Evolutionary conservation across 768 basidiomycete genomes (phyloP).

Genomic region (Fomitopsis serialis): DNA sequence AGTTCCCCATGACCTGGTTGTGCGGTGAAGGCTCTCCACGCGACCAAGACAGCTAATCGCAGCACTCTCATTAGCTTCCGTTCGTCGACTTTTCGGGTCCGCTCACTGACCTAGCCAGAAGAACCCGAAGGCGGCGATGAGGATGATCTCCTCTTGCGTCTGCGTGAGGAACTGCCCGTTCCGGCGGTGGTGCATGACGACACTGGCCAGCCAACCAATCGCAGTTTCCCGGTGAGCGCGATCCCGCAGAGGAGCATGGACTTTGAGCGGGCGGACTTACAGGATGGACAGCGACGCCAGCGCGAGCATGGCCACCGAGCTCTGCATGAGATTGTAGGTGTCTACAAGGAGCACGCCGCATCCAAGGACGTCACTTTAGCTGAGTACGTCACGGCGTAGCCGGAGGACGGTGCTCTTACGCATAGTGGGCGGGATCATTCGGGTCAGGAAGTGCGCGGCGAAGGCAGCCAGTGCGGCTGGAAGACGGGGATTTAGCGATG

Average conservation of each 20-base stretch:
- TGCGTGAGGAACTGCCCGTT: slow-evolving; percentile 59
- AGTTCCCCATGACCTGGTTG: neutral
- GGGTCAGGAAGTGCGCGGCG: slow-evolving; percentile 14
- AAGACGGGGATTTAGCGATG: neutral
- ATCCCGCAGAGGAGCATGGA: neutral
- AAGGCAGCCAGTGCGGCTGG: slow-evolving; percentile 16
- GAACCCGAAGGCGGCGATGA: slow-evolving; percentile 68
- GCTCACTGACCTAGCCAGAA: slow-evolving; percentile 67
- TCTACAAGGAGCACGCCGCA: slow-evolving; percentile 11
- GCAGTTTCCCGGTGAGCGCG: neutral
- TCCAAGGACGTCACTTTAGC: neutral
- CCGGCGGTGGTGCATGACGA: slow-evolving; percentile 61
- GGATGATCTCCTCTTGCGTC: slow-evolving; percentile 66
- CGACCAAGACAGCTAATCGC: slow-evolving; percentile 36
- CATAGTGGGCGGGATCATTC: slow-evolving; percentile 13
- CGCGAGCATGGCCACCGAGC: slow-evolving; percentile 65
- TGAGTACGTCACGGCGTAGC: neutral
- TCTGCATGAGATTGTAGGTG: slow-evolving; percentile 42
- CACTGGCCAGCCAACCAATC: slow-evolving; percentile 31
- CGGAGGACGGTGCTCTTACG: slow-evolving; percentile 9
- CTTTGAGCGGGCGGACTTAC: slow-evolving; percentile 34
- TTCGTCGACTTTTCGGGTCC: neutral
- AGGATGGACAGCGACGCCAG: slow-evolving; percentile 60
- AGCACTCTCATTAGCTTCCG: neutral
- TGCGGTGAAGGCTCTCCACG: slow-evolving; percentile 31